These are phyloP conservation scores for Crucibulum laeve DNA, from an alignment of 768 basidiomycete species.

Conservation along the genomic window DNA sequence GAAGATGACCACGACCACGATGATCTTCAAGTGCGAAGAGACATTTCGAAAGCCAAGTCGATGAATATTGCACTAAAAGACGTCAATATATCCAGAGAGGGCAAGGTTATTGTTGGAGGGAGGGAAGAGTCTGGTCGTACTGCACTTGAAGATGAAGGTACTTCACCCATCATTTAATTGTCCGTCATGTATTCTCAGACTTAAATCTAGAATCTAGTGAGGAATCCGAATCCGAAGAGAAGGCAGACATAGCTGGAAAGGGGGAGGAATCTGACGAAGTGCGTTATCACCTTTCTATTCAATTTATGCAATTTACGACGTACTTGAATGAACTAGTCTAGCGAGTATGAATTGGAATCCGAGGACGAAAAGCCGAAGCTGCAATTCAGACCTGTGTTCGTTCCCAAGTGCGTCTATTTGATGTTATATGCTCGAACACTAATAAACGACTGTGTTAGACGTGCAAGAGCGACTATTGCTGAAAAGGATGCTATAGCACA, in stretches of 20 bases:
- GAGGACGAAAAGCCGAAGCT: constrained; percentile 69
- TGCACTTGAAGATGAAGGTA: constrained; percentile 41
- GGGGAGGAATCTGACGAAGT: constrained; percentile 49
- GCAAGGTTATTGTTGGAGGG: constrained; percentile 77
- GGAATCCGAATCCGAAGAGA: constrained; percentile 6
- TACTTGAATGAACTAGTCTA: constrained; percentile 47
- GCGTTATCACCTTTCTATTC: not conserved
- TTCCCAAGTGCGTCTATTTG: constrained; percentile 72
- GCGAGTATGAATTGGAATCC: constrained; percentile 81
- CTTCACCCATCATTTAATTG: not conserved
- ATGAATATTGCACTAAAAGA: constrained; percentile 77
- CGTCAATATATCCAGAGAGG: constrained; percentile 77
- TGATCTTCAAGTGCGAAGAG: constrained; percentile 33
- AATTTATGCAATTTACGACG: not conserved
- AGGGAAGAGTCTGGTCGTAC: constrained; percentile 78
- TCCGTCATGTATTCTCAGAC: constrained; percentile 11
- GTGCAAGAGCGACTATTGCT: constrained; percentile 67
- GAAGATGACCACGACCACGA: constrained; percentile 42
- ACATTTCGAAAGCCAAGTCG: constrained; percentile 33
- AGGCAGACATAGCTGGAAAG: constrained; percentile 14
- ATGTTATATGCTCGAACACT: not conserved
- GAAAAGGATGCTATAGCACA: constrained; percentile 64
- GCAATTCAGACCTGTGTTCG: constrained; percentile 88
- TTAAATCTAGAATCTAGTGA: not conserved
- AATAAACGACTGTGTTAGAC: constrained; percentile 37